These are phyloP conservation scores for Annulohypoxylon maeteangense DNA, from an alignment of 495 filamentous ascomycete species.

Conservation along the genomic window DNA sequence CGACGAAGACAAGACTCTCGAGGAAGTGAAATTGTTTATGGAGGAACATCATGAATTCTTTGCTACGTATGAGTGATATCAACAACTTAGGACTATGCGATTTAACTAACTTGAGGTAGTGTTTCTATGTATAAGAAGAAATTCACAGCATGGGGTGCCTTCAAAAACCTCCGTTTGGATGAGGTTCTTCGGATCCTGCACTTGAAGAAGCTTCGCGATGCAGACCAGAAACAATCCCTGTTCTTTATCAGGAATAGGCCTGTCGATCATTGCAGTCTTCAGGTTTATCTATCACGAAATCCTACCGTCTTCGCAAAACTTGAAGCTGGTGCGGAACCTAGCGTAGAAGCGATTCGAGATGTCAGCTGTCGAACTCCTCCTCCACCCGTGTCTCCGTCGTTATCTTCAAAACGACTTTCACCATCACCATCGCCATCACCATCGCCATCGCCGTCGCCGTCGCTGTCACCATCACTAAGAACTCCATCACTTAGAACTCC, in stretches of 20 bases:
- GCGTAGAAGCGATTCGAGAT: conserved; percentile 45
- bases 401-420: background rate
- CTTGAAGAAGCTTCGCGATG: conserved; percentile 45
- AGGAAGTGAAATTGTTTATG: conserved; percentile 48
- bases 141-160: conserved; percentile 46
- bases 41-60: conserved; percentile 46
- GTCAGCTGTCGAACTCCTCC: conserved; percentile 46
- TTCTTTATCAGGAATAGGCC: conserved; percentile 46
- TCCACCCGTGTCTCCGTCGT: conserved; percentile 2
- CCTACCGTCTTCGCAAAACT: conserved; percentile 47
- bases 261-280: conserved; percentile 44
- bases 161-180: conserved; percentile 47
- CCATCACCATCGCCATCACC: conserved; percentile 1
- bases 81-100: background rate
- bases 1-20: conserved; percentile 47
- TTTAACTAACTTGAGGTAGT: conserved; percentile 37
- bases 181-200: conserved; percentile 49
- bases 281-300: conserved; percentile 48
- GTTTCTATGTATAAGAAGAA: conserved; percentile 50
- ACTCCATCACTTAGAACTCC: background rate
- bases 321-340: conserved; percentile 40
- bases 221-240: conserved; percentile 35
- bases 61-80: conserved; percentile 43
- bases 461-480: too few species aligned
- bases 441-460: background rate